Base-by-base conservation (phyloP, 768 basidiomycete species). In the Panellus pusillus region DNA sequence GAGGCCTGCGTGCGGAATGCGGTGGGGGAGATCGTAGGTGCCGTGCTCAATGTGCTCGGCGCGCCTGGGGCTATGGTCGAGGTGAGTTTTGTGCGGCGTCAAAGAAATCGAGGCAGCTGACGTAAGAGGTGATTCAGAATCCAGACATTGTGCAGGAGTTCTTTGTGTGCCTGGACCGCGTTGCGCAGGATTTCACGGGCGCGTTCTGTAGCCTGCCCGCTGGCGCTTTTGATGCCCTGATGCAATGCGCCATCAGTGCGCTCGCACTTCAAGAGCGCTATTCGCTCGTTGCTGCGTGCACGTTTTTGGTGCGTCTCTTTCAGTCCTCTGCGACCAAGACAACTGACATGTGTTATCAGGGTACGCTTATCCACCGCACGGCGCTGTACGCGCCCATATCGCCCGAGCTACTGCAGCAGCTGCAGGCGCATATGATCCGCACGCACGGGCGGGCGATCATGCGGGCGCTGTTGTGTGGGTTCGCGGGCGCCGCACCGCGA, bases 71-170 rank as follows among this genome's bases (percentile, higher is more conserved):
- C 79, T 9, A 88, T 92, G 87, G 83, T 84, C 63, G 74, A 74
- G 55, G 91, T 92, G 62, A 55, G 85, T 71, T 28, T 49, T 13
- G 9, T 13, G 8, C 29, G n/a, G 24, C 24, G 24, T 24, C 24
- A 24, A 24, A 24, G 24, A 24, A 24, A 31, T 60, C 17, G 31
- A 38, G 27, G 5, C 9, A n/a, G 8, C 36, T 45, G 29, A 44
- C 28, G 44, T 24, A 24, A 24, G 27, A 32, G 37, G 15, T 51
- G 41, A 4, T 28, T 47, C 35, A 96, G 92, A 92, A 96, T 64
- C 93, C 94, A 0, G 94, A 96, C 66, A 82, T 96, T 24, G 91
- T 93, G 14, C 92, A 93, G 65, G 85, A 84, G 20, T 95, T 94
- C 68, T 96, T 95, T 70, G 78, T 78, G 9, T 94, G 85, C 65